Conservation (phyloP, 2,329 filamentous ascomycete genomes). For the Dothidotthia symphoricarpi region DNA sequence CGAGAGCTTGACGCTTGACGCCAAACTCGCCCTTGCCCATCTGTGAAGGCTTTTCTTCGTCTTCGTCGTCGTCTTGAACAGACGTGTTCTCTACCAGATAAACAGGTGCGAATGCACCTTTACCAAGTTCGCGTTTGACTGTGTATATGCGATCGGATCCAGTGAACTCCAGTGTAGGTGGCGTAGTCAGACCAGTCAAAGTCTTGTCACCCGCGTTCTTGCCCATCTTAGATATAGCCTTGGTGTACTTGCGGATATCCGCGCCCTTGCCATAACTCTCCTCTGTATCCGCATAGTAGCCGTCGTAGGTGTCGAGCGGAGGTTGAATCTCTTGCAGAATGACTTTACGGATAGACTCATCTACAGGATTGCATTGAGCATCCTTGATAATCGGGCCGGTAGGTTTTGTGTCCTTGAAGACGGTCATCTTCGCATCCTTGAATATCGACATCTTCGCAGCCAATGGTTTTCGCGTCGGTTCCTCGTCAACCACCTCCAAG, state of each 20-base stretch:
- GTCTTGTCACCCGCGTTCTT: slow-evolving; percentile 60
- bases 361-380: slow-evolving; percentile 82
- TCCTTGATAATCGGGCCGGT: slow-evolving; percentile 79
- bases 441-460: slow-evolving; percentile 43
- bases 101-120: slow-evolving; percentile 91
- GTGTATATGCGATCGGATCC: slow-evolving; percentile 68
- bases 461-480: slow-evolving; percentile 15
- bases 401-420: slow-evolving; percentile 41
- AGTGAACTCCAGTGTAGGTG: slow-evolving; percentile 67
- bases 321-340: slow-evolving; percentile 76
- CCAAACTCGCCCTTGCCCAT: slow-evolving; percentile 65
- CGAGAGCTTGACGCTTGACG: slow-evolving; percentile 60
- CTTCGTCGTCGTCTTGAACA: slow-evolving; percentile 47
- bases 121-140: slow-evolving; percentile 80
- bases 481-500: slow-evolving; percentile 22
- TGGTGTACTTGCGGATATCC: slow-evolving; percentile 81
- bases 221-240: slow-evolving; percentile 59
- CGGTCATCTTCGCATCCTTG: slow-evolving; percentile 27
- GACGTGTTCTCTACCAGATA: slow-evolving; percentile 80
- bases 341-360: slow-evolving; percentile 68
- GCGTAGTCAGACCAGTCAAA: slow-evolving; percentile 56
- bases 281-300: slow-evolving; percentile 72
- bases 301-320: slow-evolving; percentile 69
- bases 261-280: slow-evolving; percentile 63
- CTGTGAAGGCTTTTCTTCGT: slow-evolving; percentile 46